Percentiles rank a stretch among this genome's conserved stretches.
These are phyloP conservation scores for Dendrobium nobile DNA, from an alignment of 106 monocot species.

Conservation along the genomic window DNA sequence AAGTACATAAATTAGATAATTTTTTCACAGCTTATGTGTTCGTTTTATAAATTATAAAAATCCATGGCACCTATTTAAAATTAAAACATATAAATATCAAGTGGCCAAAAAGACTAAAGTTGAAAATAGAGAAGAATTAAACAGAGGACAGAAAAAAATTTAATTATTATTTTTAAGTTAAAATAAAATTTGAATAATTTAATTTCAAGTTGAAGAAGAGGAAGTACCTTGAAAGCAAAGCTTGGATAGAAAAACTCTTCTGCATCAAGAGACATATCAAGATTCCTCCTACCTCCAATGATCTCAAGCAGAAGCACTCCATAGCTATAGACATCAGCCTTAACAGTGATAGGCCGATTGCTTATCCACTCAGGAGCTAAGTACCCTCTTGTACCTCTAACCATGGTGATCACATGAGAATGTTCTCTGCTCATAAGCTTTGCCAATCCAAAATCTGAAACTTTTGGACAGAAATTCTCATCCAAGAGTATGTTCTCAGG, in stretches of 20 bases:
- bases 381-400: conserved; percentile 63
- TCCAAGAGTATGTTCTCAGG: conserved; percentile 67
- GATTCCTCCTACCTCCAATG: conserved; percentile 43
- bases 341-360: conserved; percentile 52
- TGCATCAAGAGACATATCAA: conserved; percentile 23
- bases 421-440: conserved; percentile 51
- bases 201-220: neutral
- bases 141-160: too few relatives aligned
- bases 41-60: too few relatives aligned
- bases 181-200: too few relatives aligned
- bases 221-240: conserved; percentile 35
- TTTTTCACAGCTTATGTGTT: too few relatives aligned
- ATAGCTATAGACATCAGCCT: conserved; percentile 67
- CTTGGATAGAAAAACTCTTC: conserved; percentile 40
- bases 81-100: too few relatives aligned
- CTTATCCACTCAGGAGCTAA: conserved; percentile 70
- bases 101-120: too few relatives aligned
- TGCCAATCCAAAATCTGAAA: conserved; percentile 64
- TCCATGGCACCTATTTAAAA: too few relatives aligned
- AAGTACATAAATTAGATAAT: too few relatives aligned
- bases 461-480: conserved; percentile 35
- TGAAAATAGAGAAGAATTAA: too few relatives aligned
- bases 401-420: conserved; percentile 47
- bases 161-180: too few relatives aligned
- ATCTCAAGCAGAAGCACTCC: conserved; percentile 65